phyloP scores from a whole-genome alignment of 345 rosid genomes.

The Populus davidiana region DNA sequence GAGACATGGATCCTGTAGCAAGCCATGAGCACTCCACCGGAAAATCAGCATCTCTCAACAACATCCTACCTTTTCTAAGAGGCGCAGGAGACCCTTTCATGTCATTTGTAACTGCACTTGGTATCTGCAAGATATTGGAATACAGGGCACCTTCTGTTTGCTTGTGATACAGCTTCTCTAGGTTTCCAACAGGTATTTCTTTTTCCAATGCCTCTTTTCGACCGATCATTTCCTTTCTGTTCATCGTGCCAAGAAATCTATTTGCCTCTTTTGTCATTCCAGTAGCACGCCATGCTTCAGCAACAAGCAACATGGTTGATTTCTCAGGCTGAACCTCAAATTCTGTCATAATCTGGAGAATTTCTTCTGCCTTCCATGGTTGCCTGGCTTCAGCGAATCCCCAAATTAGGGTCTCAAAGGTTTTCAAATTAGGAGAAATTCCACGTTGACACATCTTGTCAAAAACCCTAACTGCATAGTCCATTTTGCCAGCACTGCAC shows the following conservation, averaged over 20 bases:
- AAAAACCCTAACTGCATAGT: constrained; percentile 44
- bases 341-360: constrained; percentile 51
- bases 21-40: constrained; percentile 26
- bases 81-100: constrained; percentile 26
- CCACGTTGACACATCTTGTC: constrained; percentile 51
- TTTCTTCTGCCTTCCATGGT: constrained; percentile 70
- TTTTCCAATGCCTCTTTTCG: constrained; percentile 17
- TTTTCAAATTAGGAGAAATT: constrained; percentile 55
- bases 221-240: constrained; percentile 19
- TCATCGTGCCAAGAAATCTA: constrained; percentile 31
- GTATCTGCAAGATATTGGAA: constrained; percentile 38
- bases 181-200: constrained; percentile 35
- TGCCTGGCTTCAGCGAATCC: constrained; percentile 51
- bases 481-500: constrained; percentile 55
- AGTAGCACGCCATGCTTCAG: constrained; percentile 54
- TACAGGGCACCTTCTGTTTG: constrained; percentile 21
- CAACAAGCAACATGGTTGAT: constrained; percentile 45
- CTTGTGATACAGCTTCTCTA: constrained; percentile 48
- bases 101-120: constrained; percentile 18
- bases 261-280: constrained; percentile 56
- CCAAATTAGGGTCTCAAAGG: constrained; percentile 55
- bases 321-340: constrained; percentile 49
- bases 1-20: constrained; percentile 35
- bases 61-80: constrained; percentile 26
- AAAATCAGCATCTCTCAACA: constrained; percentile 27